Evolutionary conservation across 305 asterid genomes (phyloP).

Genomic region (Andrographis paniculata): DNA sequence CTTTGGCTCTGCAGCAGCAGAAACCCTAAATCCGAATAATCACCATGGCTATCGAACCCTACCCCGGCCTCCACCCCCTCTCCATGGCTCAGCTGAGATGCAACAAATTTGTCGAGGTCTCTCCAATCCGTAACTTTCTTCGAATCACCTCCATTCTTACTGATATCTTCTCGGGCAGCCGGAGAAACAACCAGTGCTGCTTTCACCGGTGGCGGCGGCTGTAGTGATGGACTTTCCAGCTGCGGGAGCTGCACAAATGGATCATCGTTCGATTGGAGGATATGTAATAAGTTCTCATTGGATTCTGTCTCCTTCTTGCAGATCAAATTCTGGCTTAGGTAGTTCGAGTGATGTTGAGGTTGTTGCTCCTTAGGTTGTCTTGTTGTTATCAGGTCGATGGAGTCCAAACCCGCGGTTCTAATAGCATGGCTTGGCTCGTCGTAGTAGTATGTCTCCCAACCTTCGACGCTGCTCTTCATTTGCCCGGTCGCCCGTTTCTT

Average conservation of each 20-base stretch:
- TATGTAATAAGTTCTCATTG: slow-evolving; percentile 16
- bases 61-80: slow-evolving; percentile 13
- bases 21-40: slow-evolving; percentile 37
- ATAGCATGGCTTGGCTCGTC: slow-evolving; percentile 25
- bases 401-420: slow-evolving; percentile 24
- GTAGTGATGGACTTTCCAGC: slow-evolving; percentile 42
- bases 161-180: not conserved
- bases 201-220: slow-evolving; percentile 5
- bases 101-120: slow-evolving; percentile 74
- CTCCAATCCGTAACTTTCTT: slow-evolving; percentile 72
- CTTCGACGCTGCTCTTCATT: slow-evolving; percentile 26
- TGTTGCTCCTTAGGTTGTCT: slow-evolving; percentile 12
- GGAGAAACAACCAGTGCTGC: too few relatives aligned
- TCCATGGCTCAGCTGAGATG: slow-evolving; percentile 74
- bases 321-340: slow-evolving; percentile 21
- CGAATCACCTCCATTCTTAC: not conserved
- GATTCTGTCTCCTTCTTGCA: slow-evolving; percentile 44
- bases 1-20: slow-evolving; percentile 32
- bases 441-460: slow-evolving; percentile 46
- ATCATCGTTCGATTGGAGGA: slow-evolving; percentile 21
- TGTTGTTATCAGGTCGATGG: slow-evolving; percentile 27
- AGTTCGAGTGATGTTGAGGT: slow-evolving; percentile 12
- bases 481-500: slow-evolving; percentile 52
- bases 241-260: slow-evolving; percentile 49
- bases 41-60: slow-evolving; percentile 19